Percentiles rank a stretch among this genome's conserved stretches.
Conservation (phyloP, 2,329 filamentous ascomycete species). For the Alternaria ethzedia region DNA sequence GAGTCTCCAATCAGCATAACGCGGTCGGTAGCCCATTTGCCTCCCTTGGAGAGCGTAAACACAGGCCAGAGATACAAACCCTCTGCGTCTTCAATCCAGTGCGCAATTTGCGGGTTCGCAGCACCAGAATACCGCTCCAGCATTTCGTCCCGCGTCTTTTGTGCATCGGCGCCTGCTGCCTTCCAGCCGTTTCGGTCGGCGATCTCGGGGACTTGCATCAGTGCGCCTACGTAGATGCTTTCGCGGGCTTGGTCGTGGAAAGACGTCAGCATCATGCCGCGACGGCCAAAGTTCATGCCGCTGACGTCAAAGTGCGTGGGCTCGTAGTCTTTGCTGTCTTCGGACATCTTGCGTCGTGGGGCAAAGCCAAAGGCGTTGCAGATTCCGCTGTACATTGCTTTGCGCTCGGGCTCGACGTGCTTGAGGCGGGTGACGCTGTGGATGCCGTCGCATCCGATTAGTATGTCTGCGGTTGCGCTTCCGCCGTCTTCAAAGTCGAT, state of each 20-base stretch:
- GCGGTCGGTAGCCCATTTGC: slow-evolving; percentile 54
- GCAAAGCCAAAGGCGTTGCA: slow-evolving; percentile 56
- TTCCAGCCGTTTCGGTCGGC: slow-evolving; percentile 55
- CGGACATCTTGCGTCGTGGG: slow-evolving; percentile 33
- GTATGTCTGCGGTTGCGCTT: slow-evolving; percentile 54
- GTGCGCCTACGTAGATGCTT: slow-evolving; percentile 52
- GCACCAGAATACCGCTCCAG: slow-evolving; percentile 50
- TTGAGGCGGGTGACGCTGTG: slow-evolving; percentile 52
- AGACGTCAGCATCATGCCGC: slow-evolving; percentile 54
- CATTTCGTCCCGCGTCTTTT: slow-evolving; percentile 52
- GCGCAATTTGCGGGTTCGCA: slow-evolving; percentile 44
- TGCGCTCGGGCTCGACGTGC: slow-evolving; percentile 54
- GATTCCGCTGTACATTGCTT: slow-evolving; percentile 52
- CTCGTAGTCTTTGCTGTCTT: slow-evolving; percentile 32
- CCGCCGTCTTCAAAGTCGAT: slow-evolving; percentile 57
- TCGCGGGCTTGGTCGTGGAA: slow-evolving; percentile 48
- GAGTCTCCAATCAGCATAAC: slow-evolving; percentile 55
- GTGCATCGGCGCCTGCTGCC: slow-evolving; percentile 51
- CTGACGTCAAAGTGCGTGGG: slow-evolving; percentile 48
- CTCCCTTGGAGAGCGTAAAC: slow-evolving; percentile 52
- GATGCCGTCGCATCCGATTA: slow-evolving; percentile 64
- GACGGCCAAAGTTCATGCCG: slow-evolving; percentile 54
- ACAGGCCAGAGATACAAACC: slow-evolving; percentile 57
- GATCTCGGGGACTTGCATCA: slow-evolving; percentile 54
- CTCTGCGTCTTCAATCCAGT: slow-evolving; percentile 51